These are phyloP conservation scores for Naegleria lovaniensis DNA, from an alignment of 208 protist species.

Conservation along the genomic window DNA sequence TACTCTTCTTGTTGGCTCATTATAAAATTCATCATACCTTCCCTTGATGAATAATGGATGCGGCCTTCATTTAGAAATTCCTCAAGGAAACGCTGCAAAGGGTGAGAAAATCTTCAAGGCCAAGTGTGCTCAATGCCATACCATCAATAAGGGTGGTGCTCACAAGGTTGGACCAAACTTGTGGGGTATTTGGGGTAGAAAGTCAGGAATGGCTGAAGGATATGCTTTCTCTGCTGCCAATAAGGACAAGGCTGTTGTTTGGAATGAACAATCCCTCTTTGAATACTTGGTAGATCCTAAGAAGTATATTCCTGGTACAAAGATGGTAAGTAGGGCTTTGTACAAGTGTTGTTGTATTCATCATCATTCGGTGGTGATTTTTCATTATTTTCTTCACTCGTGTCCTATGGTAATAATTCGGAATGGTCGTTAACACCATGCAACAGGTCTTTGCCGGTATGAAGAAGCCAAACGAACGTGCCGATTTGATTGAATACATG, in stretches of 20 bases:
- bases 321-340: too few relatives aligned
- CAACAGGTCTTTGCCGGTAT: slow-evolving; percentile 89
- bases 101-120: slow-evolving; percentile 86
- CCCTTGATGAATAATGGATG: too few relatives aligned
- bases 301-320: slow-evolving; percentile 94
- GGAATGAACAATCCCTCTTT: slow-evolving; percentile 82
- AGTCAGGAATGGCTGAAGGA: slow-evolving; percentile 76
- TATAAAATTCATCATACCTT: too few relatives aligned
- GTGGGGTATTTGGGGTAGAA: slow-evolving; percentile 48
- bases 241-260: slow-evolving; percentile 75
- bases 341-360: too few relatives aligned
- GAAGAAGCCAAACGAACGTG: slow-evolving; percentile 82
- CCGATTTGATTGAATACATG: slow-evolving; percentile 87
- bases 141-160: slow-evolving; percentile 59
- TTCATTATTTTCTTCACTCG: too few relatives aligned
- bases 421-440: too few relatives aligned
- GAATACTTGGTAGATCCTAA: slow-evolving; percentile 92
- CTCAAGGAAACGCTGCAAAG: slow-evolving; percentile 58
- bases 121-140: slow-evolving; percentile 87
- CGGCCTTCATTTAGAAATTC: background rate
- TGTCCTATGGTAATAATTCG: too few relatives aligned
- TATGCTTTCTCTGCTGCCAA: slow-evolving; percentile 90
- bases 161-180: slow-evolving; percentile 84
- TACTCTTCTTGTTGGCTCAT: too few relatives aligned
- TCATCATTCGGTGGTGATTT: too few relatives aligned